Evolutionary conservation across 345 rosid species (phyloP), one percentile per base, ranked within the genome.

Genomic region (Rhizophora mangle): DNA sequence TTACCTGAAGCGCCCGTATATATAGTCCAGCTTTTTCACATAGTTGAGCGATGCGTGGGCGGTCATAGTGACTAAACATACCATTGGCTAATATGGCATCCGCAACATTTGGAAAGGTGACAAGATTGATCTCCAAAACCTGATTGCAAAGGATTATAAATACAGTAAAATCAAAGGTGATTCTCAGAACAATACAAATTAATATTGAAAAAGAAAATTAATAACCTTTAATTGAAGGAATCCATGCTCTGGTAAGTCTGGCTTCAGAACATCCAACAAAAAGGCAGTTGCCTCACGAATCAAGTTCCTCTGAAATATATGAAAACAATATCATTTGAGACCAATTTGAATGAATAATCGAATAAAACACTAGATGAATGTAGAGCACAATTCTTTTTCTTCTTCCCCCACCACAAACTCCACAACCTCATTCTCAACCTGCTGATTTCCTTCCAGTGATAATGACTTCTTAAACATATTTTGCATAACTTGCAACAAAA

Each of bases 201-300:
- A 36, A 61, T n/a, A 27, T 24, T 58, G 54, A 52, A 21, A 49
- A 21, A 67, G 69, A 30, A 59, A 18, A 66, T 26, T 60, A 53
- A 24, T 65, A 67, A 93, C 98, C 94, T 93, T 91, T 15, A 96
- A 85, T 72, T 91, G 98, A 64, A 93, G 91, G 73, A 74, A 86
- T 65, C 86, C 96, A 71, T 93, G 97, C 72, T 93, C 98, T 43
- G 97, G 94, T 31, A 93, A 75, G 82, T 93, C 85, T 77, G 96
- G 92, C 86, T 92, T 92, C 79, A 92, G 69, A 72, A 92, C 97
- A 85, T 93, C 97, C 69, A 93, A 72, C 21, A 89, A 89, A 77
- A 93, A 91, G 30, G 98, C 97, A 71, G 98, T 93, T 18, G 98
- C 98, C 78, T 93, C 98, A 52, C 98, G 89, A 56, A 93, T 86